A percentile compares a stretch with the other conserved stretches of the same genome.
These are phyloP conservation scores for Eucalyptus tenuipes DNA, from an alignment of 345 rosid species.

Conservation along the genomic window DNA sequence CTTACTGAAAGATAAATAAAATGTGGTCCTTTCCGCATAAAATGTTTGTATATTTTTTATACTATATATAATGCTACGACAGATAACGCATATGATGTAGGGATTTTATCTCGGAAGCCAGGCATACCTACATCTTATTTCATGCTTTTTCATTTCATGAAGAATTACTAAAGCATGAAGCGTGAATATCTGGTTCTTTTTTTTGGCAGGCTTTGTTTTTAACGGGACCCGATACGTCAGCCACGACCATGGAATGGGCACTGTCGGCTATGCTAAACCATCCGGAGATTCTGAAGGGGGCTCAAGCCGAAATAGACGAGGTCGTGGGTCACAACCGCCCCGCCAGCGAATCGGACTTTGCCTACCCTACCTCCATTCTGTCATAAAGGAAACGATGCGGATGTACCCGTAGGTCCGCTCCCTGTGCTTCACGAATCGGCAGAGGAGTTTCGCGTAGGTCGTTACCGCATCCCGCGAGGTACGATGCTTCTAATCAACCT, in stretches of 20 bases:
- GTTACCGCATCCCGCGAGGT: conserved; percentile 15
- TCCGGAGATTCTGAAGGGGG: conserved; percentile 5
- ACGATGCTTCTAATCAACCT: conserved; percentile 25
- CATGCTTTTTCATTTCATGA: background rate
- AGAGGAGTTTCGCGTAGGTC: conserved; percentile 11
- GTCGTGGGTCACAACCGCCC: conserved; percentile 4
- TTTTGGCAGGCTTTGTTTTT: background rate
- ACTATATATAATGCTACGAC: background rate
- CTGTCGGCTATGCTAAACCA: conserved; percentile 21
- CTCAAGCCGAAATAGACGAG: conserved; percentile 3
- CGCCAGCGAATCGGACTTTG: conserved; percentile 7
- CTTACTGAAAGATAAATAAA: background rate
- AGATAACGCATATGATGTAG: background rate
- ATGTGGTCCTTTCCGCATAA: background rate
- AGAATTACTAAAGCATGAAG: background rate
- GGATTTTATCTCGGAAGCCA: background rate
- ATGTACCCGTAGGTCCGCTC: conserved; percentile 17
- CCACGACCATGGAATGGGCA: conserved; percentile 27
- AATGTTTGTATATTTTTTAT: background rate
- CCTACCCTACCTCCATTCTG: conserved; percentile 7
- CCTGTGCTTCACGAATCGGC: conserved; percentile 23
- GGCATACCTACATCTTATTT: background rate
- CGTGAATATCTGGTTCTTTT: too few species aligned
- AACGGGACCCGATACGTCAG: conserved; percentile 12
- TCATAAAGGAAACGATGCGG: conserved; percentile 7